phyloP scores from a whole-genome alignment of 2,329 filamentous ascomycete genomes.

The Alternaria angustiovoidea region DNA sequence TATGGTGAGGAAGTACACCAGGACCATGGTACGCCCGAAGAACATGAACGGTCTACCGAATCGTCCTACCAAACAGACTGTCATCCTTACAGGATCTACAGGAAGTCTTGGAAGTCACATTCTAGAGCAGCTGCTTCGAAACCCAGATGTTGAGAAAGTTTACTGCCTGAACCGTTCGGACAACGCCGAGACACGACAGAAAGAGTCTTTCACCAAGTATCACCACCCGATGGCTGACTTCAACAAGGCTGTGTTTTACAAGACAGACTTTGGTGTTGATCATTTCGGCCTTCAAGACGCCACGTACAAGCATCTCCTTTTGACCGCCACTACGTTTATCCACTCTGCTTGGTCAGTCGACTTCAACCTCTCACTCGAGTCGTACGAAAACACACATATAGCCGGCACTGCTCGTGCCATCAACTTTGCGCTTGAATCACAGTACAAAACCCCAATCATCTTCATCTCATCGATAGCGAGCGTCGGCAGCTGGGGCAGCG shows the following conservation, averaged over 20 bases:
- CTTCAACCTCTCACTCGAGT: constrained; percentile 52
- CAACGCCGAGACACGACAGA: constrained; percentile 22
- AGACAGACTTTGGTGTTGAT: constrained; percentile 7
- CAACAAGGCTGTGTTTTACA: neutral
- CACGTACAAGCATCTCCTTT: constrained; percentile 23
- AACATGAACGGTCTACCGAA: no score
- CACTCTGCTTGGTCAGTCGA: constrained; percentile 65
- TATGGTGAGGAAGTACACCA: constrained; percentile 7
- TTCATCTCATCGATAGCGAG: constrained; percentile 53
- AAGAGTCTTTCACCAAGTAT: constrained; percentile 8
- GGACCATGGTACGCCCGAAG: neutral
- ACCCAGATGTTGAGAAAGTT: constrained; percentile 22
- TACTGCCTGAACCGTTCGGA: constrained; percentile 32
- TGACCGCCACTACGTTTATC: constrained; percentile 54
- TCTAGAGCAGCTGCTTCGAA: constrained; percentile 27
- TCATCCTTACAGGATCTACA: constrained; percentile 36
- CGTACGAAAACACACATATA: constrained; percentile 26
- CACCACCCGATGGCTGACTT: constrained; percentile 16
- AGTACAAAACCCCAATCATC: constrained; percentile 33
- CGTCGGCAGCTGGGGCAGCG: constrained; percentile 27
- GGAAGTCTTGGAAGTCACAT: constrained; percentile 34
- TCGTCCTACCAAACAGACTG: constrained; percentile 4
- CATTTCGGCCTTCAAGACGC: constrained; percentile 51
- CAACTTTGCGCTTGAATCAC: constrained; percentile 12
- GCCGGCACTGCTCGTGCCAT: constrained; percentile 15